Evolutionary conservation across 495 filamentous ascomycete species (phyloP), one percentile per base, ranked within the genome.

Genomic region (Penicillium psychrofluorescens): DNA sequence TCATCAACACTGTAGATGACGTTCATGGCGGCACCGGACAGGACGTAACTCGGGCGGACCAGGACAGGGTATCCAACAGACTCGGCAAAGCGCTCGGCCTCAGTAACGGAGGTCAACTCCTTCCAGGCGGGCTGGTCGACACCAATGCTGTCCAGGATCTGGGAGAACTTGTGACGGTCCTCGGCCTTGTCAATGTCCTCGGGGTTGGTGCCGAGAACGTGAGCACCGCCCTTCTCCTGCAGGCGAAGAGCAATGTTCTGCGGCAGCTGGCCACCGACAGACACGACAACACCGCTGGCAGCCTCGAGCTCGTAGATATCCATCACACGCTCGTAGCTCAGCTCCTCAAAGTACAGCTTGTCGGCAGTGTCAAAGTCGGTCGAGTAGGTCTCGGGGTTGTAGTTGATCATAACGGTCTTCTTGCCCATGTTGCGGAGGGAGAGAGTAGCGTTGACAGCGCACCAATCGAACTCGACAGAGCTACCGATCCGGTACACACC

Each of bases 381-480:
- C 40, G 70, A 78, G 50, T 81, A 84, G 11, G 90, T 96, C 64
- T 95, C 90, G 0, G 90, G 90, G 63, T 94, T 92, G 63, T 84
- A 90, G 62, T 97, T 98, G 65, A 98, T 95, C 89, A 98, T 95
- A 44, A 95, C 84, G 13, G 91, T 98, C 78, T 95, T 95, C 77
- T 95, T 88, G 53, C 89, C 91, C 81, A 95, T 90, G 40, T 82
- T 70, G 50, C 80, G 79, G 49, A 96, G 75, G 31, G 90, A 90
- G 29, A 86, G 74, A 11, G 92, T 92, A 47, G 88, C 88, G 58
- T 91, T 95, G 50, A 96, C 91, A 44, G 91, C 91, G 60, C 92
- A 97, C 91, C 91, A 98, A 67, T 98, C 91, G 60, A 98, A 98
- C 66, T 98, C 91, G 44, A 98, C 91, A 15, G 90, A 95, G 71